Conservation (phyloP, 2,329 filamentous ascomycete species). For the Dryadomyces quercus-mongolicae region DNA sequence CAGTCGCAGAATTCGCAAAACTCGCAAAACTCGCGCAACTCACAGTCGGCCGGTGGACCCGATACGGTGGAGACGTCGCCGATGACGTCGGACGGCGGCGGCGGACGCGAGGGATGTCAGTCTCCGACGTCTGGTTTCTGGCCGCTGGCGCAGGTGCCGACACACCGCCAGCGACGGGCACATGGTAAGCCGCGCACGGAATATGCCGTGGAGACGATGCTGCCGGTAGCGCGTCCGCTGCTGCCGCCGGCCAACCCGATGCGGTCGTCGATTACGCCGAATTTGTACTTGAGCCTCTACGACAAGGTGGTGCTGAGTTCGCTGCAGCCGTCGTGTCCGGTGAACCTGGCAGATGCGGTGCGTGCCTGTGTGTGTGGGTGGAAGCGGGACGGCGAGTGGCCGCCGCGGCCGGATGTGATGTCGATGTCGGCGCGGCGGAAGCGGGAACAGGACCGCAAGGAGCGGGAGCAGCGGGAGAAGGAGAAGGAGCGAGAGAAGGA, state of each 20-base stretch:
- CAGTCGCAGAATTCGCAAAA: conserved; percentile 14
- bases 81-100: conserved; percentile 26
- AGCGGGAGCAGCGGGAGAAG: not conserved
- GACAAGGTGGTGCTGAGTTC: conserved; percentile 74
- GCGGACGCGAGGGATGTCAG: not conserved
- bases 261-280: conserved; percentile 61
- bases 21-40: conserved; percentile 13
- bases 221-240: conserved; percentile 63
- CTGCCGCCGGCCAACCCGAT: conserved; percentile 64
- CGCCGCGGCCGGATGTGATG: conserved; percentile 34
- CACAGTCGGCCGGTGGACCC: conserved; percentile 1
- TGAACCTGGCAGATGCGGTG: conserved; percentile 75
- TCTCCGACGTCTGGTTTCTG: not conserved
- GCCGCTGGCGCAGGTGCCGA: not conserved
- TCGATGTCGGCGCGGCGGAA: not conserved
- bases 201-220: conserved; percentile 46
- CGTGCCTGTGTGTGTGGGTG: conserved; percentile 75
- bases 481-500: not conserved
- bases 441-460: conserved; percentile 1
- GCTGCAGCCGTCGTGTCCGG: conserved; percentile 73
- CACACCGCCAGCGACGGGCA: not conserved
- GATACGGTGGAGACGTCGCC: conserved; percentile 27
- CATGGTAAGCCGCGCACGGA: conserved; percentile 5
- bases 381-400: conserved; percentile 92
- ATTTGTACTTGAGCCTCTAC: conserved; percentile 72